These are phyloP conservation scores for Sesbania bispinosa DNA, from an alignment of 306 rosid genomes.

Conservation along the genomic window DNA sequence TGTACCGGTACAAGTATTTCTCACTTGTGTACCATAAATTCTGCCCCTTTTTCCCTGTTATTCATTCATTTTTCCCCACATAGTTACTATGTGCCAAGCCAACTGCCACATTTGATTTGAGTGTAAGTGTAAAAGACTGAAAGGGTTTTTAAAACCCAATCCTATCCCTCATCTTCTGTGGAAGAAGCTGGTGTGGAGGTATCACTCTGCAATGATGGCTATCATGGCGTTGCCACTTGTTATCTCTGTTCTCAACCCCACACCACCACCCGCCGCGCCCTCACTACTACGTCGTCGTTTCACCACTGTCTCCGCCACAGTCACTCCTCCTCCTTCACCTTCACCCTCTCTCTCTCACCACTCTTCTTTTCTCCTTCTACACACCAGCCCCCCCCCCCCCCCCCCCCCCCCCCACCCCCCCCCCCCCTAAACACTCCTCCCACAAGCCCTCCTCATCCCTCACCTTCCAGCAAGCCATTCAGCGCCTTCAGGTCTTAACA, in stretches of 20 bases:
- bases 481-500: conserved; percentile 78
- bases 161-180: conserved; percentile 2
- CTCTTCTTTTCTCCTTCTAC: conserved; percentile 35
- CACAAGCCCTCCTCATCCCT: conserved; percentile 43
- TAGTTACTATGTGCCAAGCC: too few relatives aligned
- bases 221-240: conserved; percentile 61
- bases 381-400: too few relatives aligned
- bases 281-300: conserved; percentile 37
- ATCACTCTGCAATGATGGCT: conserved; percentile 36
- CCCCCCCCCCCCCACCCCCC: too few relatives aligned
- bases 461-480: conserved; percentile 93
- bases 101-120: neutral
- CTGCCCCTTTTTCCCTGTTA: too few relatives aligned
- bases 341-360: conserved; percentile 5
- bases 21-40: too few relatives aligned
- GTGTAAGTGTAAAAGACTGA: neutral
- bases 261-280: conserved; percentile 36
- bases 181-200: neutral
- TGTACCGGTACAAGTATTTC: too few relatives aligned
- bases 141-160: conserved; percentile 15
- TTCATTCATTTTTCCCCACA: too few relatives aligned
- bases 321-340: conserved; percentile 18
- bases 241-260: conserved; percentile 66
- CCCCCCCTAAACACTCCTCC: conserved; percentile 16
- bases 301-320: conserved; percentile 41